These are phyloP conservation scores for Umbelopsis vinacea DNA, from an alignment of 192 early-diverging fungal genomes.

Conservation along the genomic window DNA sequence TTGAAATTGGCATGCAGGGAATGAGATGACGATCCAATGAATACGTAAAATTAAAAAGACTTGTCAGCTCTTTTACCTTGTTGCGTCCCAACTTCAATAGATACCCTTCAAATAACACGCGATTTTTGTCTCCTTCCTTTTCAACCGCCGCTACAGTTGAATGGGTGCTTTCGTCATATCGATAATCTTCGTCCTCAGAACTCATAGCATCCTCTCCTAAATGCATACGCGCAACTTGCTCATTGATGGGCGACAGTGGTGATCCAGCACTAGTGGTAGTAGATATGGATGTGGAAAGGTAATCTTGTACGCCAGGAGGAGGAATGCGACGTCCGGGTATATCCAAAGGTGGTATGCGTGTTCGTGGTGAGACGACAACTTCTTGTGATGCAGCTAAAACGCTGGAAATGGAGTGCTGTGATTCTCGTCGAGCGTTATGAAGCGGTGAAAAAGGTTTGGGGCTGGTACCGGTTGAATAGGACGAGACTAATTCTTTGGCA, in stretches of 20 bases:
- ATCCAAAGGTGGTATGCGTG: slow-evolving; percentile 28
- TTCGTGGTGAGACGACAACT: slow-evolving; percentile 11
- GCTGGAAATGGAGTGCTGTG: slow-evolving; percentile 28
- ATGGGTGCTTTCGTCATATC: slow-evolving; percentile 31
- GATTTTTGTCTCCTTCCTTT: slow-evolving; percentile 49
- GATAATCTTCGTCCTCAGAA: slow-evolving; percentile 41
- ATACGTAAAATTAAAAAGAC: background rate
- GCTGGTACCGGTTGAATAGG: slow-evolving; percentile 32
- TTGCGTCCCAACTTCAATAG: slow-evolving; percentile 57
- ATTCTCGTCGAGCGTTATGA: slow-evolving; percentile 22
- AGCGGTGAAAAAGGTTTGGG: slow-evolving; percentile 12
- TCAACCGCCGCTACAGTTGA: slow-evolving; percentile 27
- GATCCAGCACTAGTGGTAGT: background rate
- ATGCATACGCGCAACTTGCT: slow-evolving; percentile 29
- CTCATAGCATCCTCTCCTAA: slow-evolving; percentile 33
- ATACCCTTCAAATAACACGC: slow-evolving; percentile 56
- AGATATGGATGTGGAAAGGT: slow-evolving; percentile 18
- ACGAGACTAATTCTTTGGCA: slow-evolving; percentile 39
- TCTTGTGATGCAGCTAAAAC: background rate
- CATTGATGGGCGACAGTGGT: slow-evolving; percentile 34
- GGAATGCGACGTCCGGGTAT: slow-evolving; percentile 25
- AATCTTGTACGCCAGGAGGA: background rate
- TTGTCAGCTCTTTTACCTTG: slow-evolving; percentile 42
- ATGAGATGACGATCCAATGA: too few species aligned
- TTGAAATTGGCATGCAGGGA: too few species aligned